Base-by-base conservation (phyloP, 108 stramenopile species). In the Pseudonitzschia multistriata region DNA sequence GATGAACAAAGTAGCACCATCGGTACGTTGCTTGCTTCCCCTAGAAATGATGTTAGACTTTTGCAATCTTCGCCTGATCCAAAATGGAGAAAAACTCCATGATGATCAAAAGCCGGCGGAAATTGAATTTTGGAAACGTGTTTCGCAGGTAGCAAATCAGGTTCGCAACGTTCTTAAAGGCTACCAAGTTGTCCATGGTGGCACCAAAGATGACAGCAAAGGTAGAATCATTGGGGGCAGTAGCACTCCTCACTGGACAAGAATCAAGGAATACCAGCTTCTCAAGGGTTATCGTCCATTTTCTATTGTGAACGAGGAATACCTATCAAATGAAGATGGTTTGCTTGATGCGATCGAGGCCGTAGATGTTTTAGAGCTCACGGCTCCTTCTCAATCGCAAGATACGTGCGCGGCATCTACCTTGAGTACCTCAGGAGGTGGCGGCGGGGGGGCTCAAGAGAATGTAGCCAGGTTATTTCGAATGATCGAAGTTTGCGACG, bases 221-320 rank as follows among this genome's bases (percentile, higher is more conserved):
- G 73, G 54, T 4, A 40, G 42, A 19, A 48, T 21, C n/a, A 6
- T 24, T 15, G 15, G 27, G 37, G 2, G 24, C 30, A 42, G 5
- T 27, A 35, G 24, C 13, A 63, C 5, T 30, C 5, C n/a, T 31
- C 33, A 0, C 33, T 39, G 25, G 21, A 5, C 57, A 27, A 39
- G 29, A 35, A 59, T 59, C 31, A 76, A 79, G 27, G 77, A 83
- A 55, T 78, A 72, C 50, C 67, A 73, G 27, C 21, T 49, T 30
- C 54, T 75, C 34, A 50, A 62, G 30, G 82, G 82, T 50, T 82
- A 72, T 49, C 66, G 36, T 50, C 78, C 82, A 1, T 79, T 74
- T 66, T 37, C 28, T 13, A 70, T 66, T 28, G 57, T 73, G 3
- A 34, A 50, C 45, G 31, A 49, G 42, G 49, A 40, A 7, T 68